These are phyloP conservation scores for Coleophoma crateriformis DNA, from an alignment of 2,329 filamentous ascomycete species.

Conservation along the genomic window DNA sequence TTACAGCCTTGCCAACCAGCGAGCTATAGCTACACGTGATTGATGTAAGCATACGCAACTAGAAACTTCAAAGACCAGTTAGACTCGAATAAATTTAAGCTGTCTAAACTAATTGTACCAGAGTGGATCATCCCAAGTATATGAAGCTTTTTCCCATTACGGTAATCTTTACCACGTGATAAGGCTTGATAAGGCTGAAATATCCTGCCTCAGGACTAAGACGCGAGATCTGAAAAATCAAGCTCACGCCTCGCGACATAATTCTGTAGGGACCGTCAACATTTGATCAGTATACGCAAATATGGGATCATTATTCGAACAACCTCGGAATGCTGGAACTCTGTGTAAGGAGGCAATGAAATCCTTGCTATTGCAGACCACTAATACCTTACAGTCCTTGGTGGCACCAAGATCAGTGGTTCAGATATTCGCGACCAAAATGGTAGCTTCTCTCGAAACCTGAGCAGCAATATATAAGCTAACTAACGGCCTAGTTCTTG, in stretches of 20 bases:
- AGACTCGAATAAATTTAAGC: too few species aligned
- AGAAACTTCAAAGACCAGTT: too few species aligned
- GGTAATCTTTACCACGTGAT: not conserved
- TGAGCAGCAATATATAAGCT: slow-evolving; percentile 2
- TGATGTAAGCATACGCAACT: too few species aligned
- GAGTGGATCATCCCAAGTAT: too few species aligned
- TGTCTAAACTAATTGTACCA: too few species aligned
- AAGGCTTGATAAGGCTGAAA: not conserved
- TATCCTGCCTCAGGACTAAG: not conserved
- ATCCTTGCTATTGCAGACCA: slow-evolving; percentile 2
- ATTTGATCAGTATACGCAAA: slow-evolving; percentile 9
- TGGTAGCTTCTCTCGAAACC: slow-evolving; percentile 44
- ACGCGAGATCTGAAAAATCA: too few species aligned
- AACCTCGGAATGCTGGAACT: slow-evolving; percentile 85
- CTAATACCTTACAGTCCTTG: slow-evolving; percentile 59
- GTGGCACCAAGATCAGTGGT: slow-evolving; percentile 95
- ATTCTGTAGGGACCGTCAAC: not conserved
- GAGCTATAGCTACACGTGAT: too few species aligned
- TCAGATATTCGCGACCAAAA: slow-evolving; percentile 97
- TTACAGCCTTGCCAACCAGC: too few species aligned
- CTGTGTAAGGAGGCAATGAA: slow-evolving; percentile 55
- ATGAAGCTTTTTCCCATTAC: too few species aligned
- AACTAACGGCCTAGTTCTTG: slow-evolving; percentile 58
- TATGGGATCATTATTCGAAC: slow-evolving; percentile 96
- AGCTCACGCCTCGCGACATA: not conserved